Percentiles rank a stretch among this genome's conserved stretches.
Evolutionary conservation across 441 rosid genomes (phyloP).

Genomic region (Jatropha podagrica): DNA sequence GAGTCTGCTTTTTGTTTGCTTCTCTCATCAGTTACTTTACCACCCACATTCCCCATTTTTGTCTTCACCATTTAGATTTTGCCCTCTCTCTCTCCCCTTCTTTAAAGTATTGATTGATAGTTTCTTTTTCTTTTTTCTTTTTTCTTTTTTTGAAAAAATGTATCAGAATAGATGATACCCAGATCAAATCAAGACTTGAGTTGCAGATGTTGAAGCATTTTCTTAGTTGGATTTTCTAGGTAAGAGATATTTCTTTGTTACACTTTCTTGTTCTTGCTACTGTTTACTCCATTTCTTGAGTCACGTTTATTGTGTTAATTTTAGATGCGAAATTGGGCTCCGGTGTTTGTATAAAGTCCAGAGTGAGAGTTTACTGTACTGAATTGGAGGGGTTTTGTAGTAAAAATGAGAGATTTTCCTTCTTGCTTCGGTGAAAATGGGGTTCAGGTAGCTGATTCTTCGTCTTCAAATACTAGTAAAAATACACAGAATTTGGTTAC

Average conservation of each 20-base stretch:
- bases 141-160: slow-evolving; percentile 29
- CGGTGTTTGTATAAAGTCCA: slow-evolving; percentile 33
- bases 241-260: slow-evolving; percentile 19
- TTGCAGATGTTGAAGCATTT: slow-evolving; percentile 32
- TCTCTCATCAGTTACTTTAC: slow-evolving; percentile 30
- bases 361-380: slow-evolving; percentile 23
- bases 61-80: slow-evolving; percentile 35
- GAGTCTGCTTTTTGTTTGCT: slow-evolving; percentile 44
- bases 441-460: slow-evolving; percentile 75
- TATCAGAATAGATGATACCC: slow-evolving; percentile 28
- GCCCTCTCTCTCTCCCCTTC: slow-evolving; percentile 11
- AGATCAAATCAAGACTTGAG: slow-evolving; percentile 30
- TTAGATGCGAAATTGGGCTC: slow-evolving; percentile 32
- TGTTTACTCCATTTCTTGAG: slow-evolving; percentile 22
- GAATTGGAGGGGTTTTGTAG: slow-evolving; percentile 24
- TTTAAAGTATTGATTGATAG: slow-evolving; percentile 27
- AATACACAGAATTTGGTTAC: slow-evolving; percentile 67
- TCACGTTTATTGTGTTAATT: slow-evolving; percentile 21
- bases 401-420: slow-evolving; percentile 79
- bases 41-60: slow-evolving; percentile 37
- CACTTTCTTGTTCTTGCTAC: slow-evolving; percentile 13
- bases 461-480: slow-evolving; percentile 54
- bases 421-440: slow-evolving; percentile 92
- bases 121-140: slow-evolving; percentile 24
- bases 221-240: slow-evolving; percentile 41